Conservation (phyloP, 2,329 filamentous ascomycete genomes). For the Esteya vermicola region DNA sequence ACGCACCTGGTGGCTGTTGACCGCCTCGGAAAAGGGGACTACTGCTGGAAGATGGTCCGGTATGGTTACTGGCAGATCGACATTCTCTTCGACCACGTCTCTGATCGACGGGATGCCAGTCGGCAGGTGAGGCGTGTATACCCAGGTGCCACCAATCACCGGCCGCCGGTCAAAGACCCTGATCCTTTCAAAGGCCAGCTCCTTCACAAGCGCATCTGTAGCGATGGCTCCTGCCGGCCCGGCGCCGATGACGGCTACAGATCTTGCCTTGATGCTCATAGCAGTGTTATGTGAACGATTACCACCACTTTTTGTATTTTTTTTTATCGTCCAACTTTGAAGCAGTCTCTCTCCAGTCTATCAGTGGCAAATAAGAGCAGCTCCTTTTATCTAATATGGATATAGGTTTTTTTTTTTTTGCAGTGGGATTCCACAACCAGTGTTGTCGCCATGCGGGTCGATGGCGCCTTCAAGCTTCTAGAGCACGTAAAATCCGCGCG, state of each 20-base stretch:
- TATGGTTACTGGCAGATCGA: conserved; percentile 29
- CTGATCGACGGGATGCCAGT: conserved; percentile 14
- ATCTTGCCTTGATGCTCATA: too few species aligned
- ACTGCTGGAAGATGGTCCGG: conserved; percentile 32
- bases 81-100: conserved; percentile 27
- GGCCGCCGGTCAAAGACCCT: conserved; percentile 26
- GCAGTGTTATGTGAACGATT: too few species aligned
- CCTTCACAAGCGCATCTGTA: conserved; percentile 12
- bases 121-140: conserved; percentile 3
- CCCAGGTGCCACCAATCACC: conserved; percentile 26
- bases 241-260: conserved; percentile 29
- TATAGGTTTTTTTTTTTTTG: too few species aligned
- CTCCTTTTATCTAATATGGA: too few species aligned
- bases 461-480: too few species aligned
- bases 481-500: too few species aligned
- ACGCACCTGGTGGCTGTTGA: conserved; percentile 3
- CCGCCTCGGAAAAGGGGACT: conserved; percentile 19
- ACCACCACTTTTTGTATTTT: too few species aligned
- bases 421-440: too few species aligned
- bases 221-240: conserved; percentile 22
- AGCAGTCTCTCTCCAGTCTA: too few species aligned
- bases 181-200: conserved; percentile 26
- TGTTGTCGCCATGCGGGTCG: too few species aligned
- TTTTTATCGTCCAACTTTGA: too few species aligned
- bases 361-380: too few species aligned